Conservation (phyloP, 1,284 basidiomycete genomes). For the Farysia itapuensis region DNA sequence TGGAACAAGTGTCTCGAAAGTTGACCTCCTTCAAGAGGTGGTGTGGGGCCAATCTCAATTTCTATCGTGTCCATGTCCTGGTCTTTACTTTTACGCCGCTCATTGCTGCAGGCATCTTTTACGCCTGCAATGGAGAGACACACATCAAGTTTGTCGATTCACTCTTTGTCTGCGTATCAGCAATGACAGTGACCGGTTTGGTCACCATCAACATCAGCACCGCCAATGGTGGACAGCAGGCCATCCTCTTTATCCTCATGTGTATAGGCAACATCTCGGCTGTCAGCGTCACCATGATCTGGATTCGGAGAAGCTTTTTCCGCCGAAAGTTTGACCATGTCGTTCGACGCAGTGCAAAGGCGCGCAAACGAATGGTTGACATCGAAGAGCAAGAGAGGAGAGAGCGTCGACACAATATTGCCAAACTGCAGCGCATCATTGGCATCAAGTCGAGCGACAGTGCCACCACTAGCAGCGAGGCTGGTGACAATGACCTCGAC, state of each 20-base stretch:
- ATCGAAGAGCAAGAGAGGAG: constrained; percentile 54
- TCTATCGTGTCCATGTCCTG: constrained; percentile 63
- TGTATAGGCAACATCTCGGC: constrained; percentile 56
- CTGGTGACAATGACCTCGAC: constrained; percentile 10
- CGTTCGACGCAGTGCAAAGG: constrained; percentile 36
- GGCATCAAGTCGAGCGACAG: constrained; percentile 37
- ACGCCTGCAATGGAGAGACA: constrained; percentile 56
- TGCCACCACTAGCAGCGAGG: constrained; percentile 25
- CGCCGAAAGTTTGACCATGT: constrained; percentile 44
- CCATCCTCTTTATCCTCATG: constrained; percentile 64
- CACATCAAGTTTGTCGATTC: constrained; percentile 69
- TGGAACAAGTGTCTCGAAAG: background rate
- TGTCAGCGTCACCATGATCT: constrained; percentile 57
- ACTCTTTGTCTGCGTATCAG: constrained; percentile 74
- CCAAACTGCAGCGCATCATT: constrained; percentile 43
- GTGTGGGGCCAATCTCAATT: constrained; percentile 41
- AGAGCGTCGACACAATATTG: constrained; percentile 32
- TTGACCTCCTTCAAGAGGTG: constrained; percentile 9
- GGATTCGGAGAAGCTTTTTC: constrained; percentile 56
- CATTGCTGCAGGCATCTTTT: constrained; percentile 71
- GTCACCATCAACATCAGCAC: constrained; percentile 73
- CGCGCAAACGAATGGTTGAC: constrained; percentile 51
- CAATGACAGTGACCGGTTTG: constrained; percentile 77
- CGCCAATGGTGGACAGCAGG: constrained; percentile 76
- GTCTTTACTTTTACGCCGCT: constrained; percentile 75